Base-by-base conservation (phyloP, 2,329 filamentous ascomycete species). In the Seiridium cupressi region DNA sequence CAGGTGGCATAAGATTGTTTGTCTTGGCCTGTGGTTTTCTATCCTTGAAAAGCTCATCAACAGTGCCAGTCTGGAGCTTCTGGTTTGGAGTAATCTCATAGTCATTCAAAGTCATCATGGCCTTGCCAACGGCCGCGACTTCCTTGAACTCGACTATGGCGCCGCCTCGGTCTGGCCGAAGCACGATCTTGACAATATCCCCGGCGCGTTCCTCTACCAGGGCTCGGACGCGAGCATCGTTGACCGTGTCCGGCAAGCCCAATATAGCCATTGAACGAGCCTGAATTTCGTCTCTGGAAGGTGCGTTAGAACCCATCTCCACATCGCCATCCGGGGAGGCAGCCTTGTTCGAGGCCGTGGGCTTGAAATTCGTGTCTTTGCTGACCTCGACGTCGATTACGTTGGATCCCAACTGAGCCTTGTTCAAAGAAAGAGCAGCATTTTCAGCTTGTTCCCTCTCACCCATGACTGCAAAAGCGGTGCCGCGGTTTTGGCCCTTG, bases 181-280 rank as follows among this genome's bases (percentile, higher is more conserved):
- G 81, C 10, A 90, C 82, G 3, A 98, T 81, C 73, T 93, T 94
- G 64, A 88, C 81, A 32, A 97, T 81, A 1, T 82, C 74, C 35
- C 34, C 49, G 0, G 92, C 93, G 49, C 88, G 82, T 1, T 86
- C 83, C 66, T 92, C 89, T 7, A 90, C 87, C 3, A 96, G 78
- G 0, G 87, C 82, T 49, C 86, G 86, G 58, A 99, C 86, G 36
- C 93, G 91, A 1, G 90, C 87, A 69, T 96, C 92, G 65, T 96
- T 97, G 68, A 98, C 86, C 0, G 93, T 98, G 70, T 98, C 95
- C 0, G 95, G 92, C 1, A 99, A 80, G 63, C 93, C 90, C 76
- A 97, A 85, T 35, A 99, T 79, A 8, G 89, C 89, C 55, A 98
- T 82, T 1, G 91, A 95, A 57, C 92, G 88, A 55, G 88, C 85